Evolutionary conservation across 495 filamentous ascomycete genomes (phyloP).

Genomic region (Xylaria venustula): DNA sequence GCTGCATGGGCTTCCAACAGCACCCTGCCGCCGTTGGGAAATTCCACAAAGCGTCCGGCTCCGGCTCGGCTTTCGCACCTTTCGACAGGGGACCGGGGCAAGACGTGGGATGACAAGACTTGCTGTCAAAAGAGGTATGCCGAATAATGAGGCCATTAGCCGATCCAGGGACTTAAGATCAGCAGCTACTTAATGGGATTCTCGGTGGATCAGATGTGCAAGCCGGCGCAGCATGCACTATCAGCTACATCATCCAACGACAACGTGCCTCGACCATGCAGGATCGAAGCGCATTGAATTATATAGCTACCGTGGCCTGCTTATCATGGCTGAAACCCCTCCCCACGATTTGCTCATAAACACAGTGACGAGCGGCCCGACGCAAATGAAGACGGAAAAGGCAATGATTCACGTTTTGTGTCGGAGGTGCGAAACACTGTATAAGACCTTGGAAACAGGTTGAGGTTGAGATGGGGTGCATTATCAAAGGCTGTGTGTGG

Average conservation of each 20-base stretch:
- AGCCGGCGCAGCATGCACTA: background rate
- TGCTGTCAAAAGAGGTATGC: constrained; percentile 13
- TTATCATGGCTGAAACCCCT: background rate
- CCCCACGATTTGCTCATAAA: constrained; percentile 7
- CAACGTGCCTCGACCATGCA: background rate
- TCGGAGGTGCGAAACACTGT: background rate
- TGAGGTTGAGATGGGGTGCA: background rate
- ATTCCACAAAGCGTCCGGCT: background rate
- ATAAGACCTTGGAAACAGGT: no score
- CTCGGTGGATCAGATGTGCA: background rate
- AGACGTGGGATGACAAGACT: constrained; percentile 1
- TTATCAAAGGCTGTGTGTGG: background rate
- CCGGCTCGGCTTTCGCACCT: background rate
- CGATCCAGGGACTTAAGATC: background rate
- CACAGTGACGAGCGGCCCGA: constrained; percentile 1
- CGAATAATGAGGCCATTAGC: background rate
- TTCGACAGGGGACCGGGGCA: background rate
- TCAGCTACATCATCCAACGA: constrained; percentile 5
- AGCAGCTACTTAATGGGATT: background rate
- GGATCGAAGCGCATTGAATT: background rate
- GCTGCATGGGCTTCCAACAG: background rate
- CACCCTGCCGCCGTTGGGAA: background rate
- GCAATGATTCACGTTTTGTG: constrained; percentile 10
- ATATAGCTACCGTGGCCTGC: constrained; percentile 1
- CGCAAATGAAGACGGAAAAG: constrained; percentile 5